Evolutionary conservation across 208 protist species (phyloP).

Genomic region (Trypanosoma boissoni): DNA sequence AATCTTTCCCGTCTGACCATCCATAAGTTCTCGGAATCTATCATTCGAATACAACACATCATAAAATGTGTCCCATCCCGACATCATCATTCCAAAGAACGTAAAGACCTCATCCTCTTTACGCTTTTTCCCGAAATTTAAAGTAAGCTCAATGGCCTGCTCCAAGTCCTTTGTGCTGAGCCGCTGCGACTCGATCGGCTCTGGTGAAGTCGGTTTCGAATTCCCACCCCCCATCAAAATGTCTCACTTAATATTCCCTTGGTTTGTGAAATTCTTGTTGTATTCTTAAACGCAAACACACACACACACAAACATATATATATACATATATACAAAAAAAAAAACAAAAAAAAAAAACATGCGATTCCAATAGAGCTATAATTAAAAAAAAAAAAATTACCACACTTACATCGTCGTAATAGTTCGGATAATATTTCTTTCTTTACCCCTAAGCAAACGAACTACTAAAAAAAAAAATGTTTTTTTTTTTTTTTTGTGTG

Average conservation of each 20-base stretch:
- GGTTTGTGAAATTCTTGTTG: neutral
- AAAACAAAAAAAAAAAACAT: constrained; percentile 8
- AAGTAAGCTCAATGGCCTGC: constrained; percentile 38
- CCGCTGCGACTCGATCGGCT: neutral
- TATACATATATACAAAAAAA: constrained; percentile 10
- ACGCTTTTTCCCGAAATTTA: constrained; percentile 38
- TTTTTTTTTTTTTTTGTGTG: too few species aligned
- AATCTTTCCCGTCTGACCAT: constrained; percentile 36
- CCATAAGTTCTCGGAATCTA: constrained; percentile 32
- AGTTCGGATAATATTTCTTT: too few species aligned
- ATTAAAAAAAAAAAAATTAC: too few species aligned
- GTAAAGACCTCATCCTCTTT: constrained; percentile 25
- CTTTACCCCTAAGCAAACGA: too few species aligned
- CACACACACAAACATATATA: constrained; percentile 29
- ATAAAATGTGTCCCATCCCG: constrained; percentile 38
- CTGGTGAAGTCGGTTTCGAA: neutral
- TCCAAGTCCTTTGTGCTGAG: constrained; percentile 61
- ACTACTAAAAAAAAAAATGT: too few species aligned
- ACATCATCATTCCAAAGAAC: constrained; percentile 46
- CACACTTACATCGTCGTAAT: too few species aligned
- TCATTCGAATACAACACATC: constrained; percentile 27
- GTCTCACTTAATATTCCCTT: too few species aligned
- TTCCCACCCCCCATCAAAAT: neutral
- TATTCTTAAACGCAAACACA: neutral
- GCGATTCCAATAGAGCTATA: too few species aligned